These are phyloP conservation scores for Cylindrotheca fusiformis DNA, from an alignment of 108 stramenopile genomes.

Conservation along the genomic window DNA sequence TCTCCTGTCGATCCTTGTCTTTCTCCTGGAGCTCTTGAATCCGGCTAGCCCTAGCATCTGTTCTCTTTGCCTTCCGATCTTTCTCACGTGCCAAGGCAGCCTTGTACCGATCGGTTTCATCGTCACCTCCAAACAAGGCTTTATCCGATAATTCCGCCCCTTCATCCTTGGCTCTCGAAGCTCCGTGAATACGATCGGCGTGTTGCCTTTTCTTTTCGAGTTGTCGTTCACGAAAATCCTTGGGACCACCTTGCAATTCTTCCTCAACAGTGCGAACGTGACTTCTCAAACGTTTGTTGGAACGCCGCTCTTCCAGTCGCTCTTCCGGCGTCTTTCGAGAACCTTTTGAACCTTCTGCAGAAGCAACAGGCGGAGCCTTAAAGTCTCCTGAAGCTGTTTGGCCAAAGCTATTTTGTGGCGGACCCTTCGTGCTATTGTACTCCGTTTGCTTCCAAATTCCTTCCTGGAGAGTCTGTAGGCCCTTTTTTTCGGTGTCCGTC, in stretches of 20 bases:
- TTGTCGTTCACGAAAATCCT: slow-evolving; percentile 52
- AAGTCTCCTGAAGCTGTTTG: too few relatives aligned
- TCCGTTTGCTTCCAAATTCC: slow-evolving; percentile 76
- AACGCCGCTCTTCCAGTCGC: slow-evolving; percentile 26
- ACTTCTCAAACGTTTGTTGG: slow-evolving; percentile 43
- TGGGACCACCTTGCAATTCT: slow-evolving; percentile 45
- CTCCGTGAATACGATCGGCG: slow-evolving; percentile 53
- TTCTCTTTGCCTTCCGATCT: slow-evolving; percentile 23
- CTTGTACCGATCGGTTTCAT: slow-evolving; percentile 26
- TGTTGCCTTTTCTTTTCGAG: slow-evolving; percentile 52
- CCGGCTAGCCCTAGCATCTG: slow-evolving; percentile 35
- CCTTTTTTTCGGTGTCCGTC: slow-evolving; percentile 47
- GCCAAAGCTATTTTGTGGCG: too few relatives aligned
- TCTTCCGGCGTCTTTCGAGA: slow-evolving; percentile 26
- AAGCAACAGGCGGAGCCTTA: neutral
- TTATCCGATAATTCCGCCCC: slow-evolving; percentile 53
- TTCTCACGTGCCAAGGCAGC: slow-evolving; percentile 50
- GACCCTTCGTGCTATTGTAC: slow-evolving; percentile 32
- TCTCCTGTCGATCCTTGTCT: slow-evolving; percentile 57
- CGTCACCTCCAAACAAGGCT: slow-evolving; percentile 51
- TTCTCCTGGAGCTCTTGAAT: slow-evolving; percentile 52
- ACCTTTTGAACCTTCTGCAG: neutral
- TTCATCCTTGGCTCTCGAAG: slow-evolving; percentile 35
- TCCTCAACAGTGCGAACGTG: slow-evolving; percentile 44
- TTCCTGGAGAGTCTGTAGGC: slow-evolving; percentile 53